These are phyloP conservation scores for Cryptosporidium ubiquitum DNA, from an alignment of 169 alveolate genomes.

Conservation along the genomic window DNA sequence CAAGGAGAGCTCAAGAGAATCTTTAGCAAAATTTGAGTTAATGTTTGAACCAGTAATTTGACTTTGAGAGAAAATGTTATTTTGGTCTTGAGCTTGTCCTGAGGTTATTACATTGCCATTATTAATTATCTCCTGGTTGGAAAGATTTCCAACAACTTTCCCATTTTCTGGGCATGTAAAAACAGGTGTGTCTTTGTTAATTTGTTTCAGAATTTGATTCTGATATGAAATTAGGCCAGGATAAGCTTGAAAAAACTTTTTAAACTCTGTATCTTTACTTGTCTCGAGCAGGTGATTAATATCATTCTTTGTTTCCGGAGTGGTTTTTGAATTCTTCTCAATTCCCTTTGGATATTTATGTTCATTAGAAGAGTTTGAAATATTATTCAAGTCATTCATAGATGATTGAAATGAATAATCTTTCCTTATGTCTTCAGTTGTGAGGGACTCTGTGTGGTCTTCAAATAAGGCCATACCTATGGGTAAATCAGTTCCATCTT, in stretches of 20 bases:
- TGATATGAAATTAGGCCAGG: neutral
- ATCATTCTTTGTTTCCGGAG: neutral
- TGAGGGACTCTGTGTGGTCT: conserved; percentile 43
- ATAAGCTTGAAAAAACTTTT: neutral
- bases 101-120: neutral
- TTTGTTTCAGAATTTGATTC: neutral
- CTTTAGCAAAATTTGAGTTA: conserved; percentile 28
- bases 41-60: neutral
- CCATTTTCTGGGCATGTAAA: neutral
- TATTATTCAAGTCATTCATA: neutral
- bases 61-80: neutral
- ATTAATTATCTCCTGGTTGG: neutral
- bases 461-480: conserved; percentile 71
- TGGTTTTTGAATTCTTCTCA: neutral
- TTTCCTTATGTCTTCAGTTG: conserved; percentile 14
- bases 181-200: neutral
- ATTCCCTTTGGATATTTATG: neutral
- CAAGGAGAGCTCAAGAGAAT: conserved; percentile 16
- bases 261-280: neutral
- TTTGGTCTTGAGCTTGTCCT: neutral
- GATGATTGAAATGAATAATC: neutral
- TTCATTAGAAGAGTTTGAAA: neutral
- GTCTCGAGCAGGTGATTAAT: neutral
- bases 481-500: conserved; percentile 59
- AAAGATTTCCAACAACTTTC: neutral